Base-by-base conservation (phyloP, 371 early-diverging fungal species). In the Apophysomyces trapeziformis region DNA sequence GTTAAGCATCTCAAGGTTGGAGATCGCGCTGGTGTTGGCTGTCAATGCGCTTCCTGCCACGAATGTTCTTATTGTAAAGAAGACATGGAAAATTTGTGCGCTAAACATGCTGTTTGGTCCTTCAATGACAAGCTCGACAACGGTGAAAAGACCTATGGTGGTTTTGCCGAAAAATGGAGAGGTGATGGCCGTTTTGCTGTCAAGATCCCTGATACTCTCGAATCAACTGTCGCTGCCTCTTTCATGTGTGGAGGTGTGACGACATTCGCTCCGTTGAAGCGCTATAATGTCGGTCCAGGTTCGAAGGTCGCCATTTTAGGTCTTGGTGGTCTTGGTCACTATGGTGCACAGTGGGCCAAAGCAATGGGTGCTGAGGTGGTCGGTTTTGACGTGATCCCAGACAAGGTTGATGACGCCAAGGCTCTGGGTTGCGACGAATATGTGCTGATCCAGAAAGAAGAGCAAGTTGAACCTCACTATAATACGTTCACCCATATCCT, bases 291-390 rank as follows among this genome's bases (percentile, higher is more conserved):
- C 60, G 77, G 80, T 16, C 75, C 83, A 6, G 85, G 83, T 36
- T 74, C 74, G 66, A 76, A 70, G 38, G 88, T 92, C 58, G 92
- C 88, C 60, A 78, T 92, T 5, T 73, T 89, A 41, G 93, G 92
- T 32, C 83, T 91, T 56, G 93, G 93, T 63, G 93, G 93, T 54
- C 78, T 92, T 16, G 92, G 92, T 37, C 92, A 92, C 57, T 76
- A 90, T 69, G 91, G 79, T 38, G 70, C 67, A 0, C 87, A 90
- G 70, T 89, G 78, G 77, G 87, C 85, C 35, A 72, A 74, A 45
- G 75, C 74, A 0, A 69, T 82, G 66, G 92, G 92, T 41, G 85
- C 89, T 44, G 76, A 89, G 18, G 91, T 92, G 0, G 80, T 84
- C 12, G 93, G 91, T 16, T 79, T 91, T 66, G 91, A 91, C 47